A percentile compares a stretch with the other conserved stretches of the same genome.
These are phyloP conservation scores for Goffeauzyma gilvescens DNA, from an alignment of 768 basidiomycete genomes.

Conservation along the genomic window DNA sequence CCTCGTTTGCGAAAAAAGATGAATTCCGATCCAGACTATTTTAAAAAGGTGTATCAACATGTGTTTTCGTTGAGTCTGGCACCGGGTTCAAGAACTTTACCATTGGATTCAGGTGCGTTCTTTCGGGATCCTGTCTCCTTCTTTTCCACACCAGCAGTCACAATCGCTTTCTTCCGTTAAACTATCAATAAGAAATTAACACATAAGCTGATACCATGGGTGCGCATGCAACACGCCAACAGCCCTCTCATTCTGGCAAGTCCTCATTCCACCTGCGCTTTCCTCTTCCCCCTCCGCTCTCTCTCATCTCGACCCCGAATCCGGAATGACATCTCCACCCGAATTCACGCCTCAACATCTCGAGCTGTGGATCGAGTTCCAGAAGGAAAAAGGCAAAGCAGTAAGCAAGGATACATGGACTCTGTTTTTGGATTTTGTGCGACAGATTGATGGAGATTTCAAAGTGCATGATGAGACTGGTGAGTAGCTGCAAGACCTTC, in stretches of 20 bases:
- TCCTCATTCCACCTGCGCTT: slow-evolving; percentile 29
- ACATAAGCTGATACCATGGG: no score
- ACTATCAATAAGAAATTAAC: no score
- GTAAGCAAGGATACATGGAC: slow-evolving; percentile 31
- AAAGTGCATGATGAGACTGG: slow-evolving; percentile 31
- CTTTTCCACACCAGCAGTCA: no score
- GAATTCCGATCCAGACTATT: slow-evolving; percentile 27
- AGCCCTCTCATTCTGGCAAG: slow-evolving; percentile 30
- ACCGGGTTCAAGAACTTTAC: slow-evolving; percentile 23
- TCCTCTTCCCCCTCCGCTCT: slow-evolving; percentile 25
- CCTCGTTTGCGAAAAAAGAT: slow-evolving; percentile 23
- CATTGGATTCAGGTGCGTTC: slow-evolving; percentile 26
- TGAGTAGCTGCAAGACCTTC: no score
- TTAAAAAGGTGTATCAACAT: slow-evolving; percentile 32
- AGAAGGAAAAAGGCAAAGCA: slow-evolving; percentile 22
- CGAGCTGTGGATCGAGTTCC: slow-evolving; percentile 30
- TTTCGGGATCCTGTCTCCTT: no score
- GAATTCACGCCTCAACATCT: slow-evolving; percentile 22
- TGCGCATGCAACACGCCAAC: no score
- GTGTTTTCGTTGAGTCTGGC: slow-evolving; percentile 27
- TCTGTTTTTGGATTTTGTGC: slow-evolving; percentile 25
- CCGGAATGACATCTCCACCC: slow-evolving; percentile 10
- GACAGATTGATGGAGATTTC: slow-evolving; percentile 26
- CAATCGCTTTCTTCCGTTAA: no score
- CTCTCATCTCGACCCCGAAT: slow-evolving; percentile 9